Evolutionary conservation across 371 early-diverging fungal species (phyloP), one percentile per base, ranked within the genome.

Genomic region (Quaeritorhiza haematococci): DNA sequence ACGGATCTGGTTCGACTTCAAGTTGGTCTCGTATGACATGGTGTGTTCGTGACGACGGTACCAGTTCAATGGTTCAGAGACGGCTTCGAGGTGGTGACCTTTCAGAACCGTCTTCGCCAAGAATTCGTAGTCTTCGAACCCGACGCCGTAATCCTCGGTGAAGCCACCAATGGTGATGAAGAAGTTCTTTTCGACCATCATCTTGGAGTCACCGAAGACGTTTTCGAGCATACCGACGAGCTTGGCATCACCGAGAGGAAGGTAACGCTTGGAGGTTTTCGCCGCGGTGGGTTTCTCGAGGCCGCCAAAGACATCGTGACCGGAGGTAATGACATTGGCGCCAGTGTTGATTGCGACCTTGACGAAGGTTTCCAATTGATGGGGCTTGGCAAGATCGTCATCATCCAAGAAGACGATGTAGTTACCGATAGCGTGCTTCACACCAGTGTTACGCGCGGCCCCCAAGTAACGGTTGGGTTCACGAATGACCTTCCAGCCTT

Each of bases 111-210:
- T 30, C 43, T 58, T 57, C 13, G 68, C 68, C 15, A 65, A 55
- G 55, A 64, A 71, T 45, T 64, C 71, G 63, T 71, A 71, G 53
- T 71, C 68, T 38, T 71, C 71, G 42, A 68, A 68, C 7, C 68
- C 68, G 28, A 68, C 68, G 21, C 62, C 65, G 45, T 46, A 60
- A 51, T 64, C 68, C 48, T 68, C 68, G 26, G 64, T 61, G 56
- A 68, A 71, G n/a, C 68, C 68, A 10, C 66, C 71, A 23, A 58
- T 19, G 47, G 29, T 48, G 32, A 55, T 30, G 46, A 71, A 71
- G 54, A 45, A 58, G 23, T 60, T 55, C 19, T 56, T 30, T n/a
- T 59, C 47, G 19, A 65, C 57, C 45, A 71, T 33, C 53, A 71
- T 59, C 3, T 58, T 49, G 21, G 59, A 53, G 55, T 68, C 68